Conservation (phyloP, 2,329 filamentous ascomycete species). For the Ophiostoma tasmaniense region DNA sequence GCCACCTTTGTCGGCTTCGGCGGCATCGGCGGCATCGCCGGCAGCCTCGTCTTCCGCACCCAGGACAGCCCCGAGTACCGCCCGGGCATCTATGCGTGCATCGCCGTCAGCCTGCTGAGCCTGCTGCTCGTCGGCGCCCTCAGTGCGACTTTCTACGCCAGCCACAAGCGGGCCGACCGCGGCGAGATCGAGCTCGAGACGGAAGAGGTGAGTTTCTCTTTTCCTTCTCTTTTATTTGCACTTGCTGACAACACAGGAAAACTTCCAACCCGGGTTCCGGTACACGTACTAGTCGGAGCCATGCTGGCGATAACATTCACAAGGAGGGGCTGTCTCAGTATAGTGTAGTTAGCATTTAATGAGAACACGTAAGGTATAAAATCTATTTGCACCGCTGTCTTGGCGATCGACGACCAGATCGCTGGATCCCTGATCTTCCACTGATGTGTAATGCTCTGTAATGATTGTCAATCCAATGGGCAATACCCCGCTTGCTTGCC, state of each 20-base stretch:
- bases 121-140: slow-evolving; percentile 37
- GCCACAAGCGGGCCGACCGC: slow-evolving; percentile 44
- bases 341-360: too few species aligned
- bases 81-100: slow-evolving; percentile 48
- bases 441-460: slow-evolving; percentile 1
- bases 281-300: slow-evolving; percentile 31
- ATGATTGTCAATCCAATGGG: neutral
- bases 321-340: neutral
- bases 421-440: neutral
- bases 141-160: slow-evolving; percentile 34
- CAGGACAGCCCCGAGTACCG: slow-evolving; percentile 46
- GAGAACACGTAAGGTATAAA: too few species aligned
- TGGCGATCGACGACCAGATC: neutral
- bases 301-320: neutral
- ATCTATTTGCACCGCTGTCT: neutral
- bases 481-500: neutral
- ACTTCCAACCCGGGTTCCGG: slow-evolving; percentile 34
- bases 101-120: slow-evolving; percentile 40
- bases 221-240: neutral
- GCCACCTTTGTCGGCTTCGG: slow-evolving; percentile 69
- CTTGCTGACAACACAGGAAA: slow-evolving; percentile 24
- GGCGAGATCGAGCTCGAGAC: slow-evolving; percentile 45
- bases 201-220: slow-evolving; percentile 32
- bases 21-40: slow-evolving; percentile 69
- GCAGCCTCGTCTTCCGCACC: slow-evolving; percentile 60